Evolutionary conservation across 192 early-diverging fungal species (phyloP), one percentile per base, ranked within the genome.

Genomic region (Spinellus fusiger): DNA sequence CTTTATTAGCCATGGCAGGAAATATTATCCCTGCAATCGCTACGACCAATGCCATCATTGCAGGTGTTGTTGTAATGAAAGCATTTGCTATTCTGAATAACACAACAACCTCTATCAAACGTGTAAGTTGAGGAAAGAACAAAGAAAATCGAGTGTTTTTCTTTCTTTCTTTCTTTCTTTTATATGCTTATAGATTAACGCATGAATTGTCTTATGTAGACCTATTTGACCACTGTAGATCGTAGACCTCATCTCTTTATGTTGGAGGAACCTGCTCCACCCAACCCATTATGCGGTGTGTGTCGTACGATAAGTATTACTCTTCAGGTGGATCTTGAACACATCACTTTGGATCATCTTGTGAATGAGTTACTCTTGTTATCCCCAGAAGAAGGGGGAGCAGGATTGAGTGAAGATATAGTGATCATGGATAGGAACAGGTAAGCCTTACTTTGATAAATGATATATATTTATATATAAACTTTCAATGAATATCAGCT

Each of bases 1-100:
- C 50, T 57, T 29, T 9, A 74, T 3, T 62, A 91, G 93, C 93
- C 29, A 98, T 98, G 92, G 98, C 98, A 5, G 96, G 96, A 50
- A 96, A 95, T 64, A 98, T 99, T 58, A 98, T 98, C 57, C 95
- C 96, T 0, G 95, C 95, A 26, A 93, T 99, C 56, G 95, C 97
- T 35, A 98, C 97, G 0, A 96, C 97, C 13, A 99, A 99, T 59
- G 97, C 95, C 6, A 89, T 96, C 26, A 82, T 98, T 58, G 92
- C 95, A 12, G 97, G 96, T 4, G 74, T 95, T 74, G 94, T 99
- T 59, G 91, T 95, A 12, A 79, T 93, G 69, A 85, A 93, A 38
- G 91, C 92, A 0, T 86, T 91, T 51, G 84, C 91, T 65, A 78
- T 95, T 5, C 57, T 93, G 33, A 66, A 77, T 64, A 66, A 83